Evolutionary conservation across 2,329 filamentous ascomycete genomes (phyloP).

Genomic region (Colletotrichum nymphaeae): DNA sequence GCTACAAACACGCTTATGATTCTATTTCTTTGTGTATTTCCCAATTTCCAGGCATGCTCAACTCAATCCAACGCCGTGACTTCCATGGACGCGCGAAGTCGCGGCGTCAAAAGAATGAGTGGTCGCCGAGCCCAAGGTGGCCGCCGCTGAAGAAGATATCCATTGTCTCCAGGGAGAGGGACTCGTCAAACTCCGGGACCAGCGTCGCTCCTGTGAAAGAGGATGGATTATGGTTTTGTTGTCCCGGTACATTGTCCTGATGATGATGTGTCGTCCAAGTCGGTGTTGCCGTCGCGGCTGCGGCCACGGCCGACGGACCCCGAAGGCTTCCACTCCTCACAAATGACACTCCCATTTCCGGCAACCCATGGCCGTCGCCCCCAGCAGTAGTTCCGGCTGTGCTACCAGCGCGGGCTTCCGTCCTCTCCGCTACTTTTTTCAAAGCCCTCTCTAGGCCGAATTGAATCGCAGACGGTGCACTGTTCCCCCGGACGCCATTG

Average conservation of each 20-base stretch:
- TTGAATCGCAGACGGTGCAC: slow-evolving; percentile 30
- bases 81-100: background rate
- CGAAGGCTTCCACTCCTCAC: background rate
- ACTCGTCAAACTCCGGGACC: slow-evolving; percentile 22
- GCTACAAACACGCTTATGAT: too few species aligned
- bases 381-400: background rate
- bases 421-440: slow-evolving; percentile 26
- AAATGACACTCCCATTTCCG: background rate
- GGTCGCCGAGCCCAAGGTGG: slow-evolving; percentile 32
- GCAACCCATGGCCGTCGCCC: background rate
- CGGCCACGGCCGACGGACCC: background rate
- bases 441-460: slow-evolving; percentile 30
- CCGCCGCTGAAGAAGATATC: slow-evolving; percentile 32
- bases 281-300: background rate
- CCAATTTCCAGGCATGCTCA: background rate
- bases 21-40: background rate
- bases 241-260: background rate
- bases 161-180: slow-evolving; percentile 30
- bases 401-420: slow-evolving; percentile 1
- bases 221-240: slow-evolving; percentile 7
- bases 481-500: slow-evolving; percentile 23
- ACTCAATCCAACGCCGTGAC: background rate
- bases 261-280: slow-evolving; percentile 15
- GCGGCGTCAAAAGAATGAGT: slow-evolving; percentile 29
- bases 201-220: slow-evolving; percentile 18